Evolutionary conservation across 1,284 basidiomycete genomes (phyloP), one percentile per base, ranked within the genome.

Genomic region (Cerioporus squamosus): DNA sequence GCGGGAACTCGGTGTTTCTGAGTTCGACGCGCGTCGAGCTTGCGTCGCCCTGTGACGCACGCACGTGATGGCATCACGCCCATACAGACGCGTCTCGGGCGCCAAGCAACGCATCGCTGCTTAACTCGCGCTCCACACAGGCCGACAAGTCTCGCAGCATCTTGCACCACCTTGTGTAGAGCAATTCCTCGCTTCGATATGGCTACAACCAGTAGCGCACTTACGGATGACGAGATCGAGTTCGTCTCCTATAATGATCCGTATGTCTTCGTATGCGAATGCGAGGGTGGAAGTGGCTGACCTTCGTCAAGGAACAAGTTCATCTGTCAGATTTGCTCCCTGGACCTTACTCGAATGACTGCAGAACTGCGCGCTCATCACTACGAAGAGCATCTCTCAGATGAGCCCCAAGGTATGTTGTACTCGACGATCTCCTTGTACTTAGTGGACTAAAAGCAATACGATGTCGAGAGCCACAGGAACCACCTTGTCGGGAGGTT

Each of bases 11-110:
- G 23, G 26, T 23, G 54, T 29, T 18, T 15, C 15, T 45, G 36
- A 31, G 24, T 2, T 53, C 40, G 74, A 86, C 85, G 82, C 86
- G 86, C 85, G 86, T 85, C 79, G 75, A 71, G 68, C 66, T 71
- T 70, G 67, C 68, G 68, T 68, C 66, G 62, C 65, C 69, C 51
- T 64, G 43, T 57, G 53, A 54, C 50, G 53, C 44, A n/a, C 5
- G 43, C 62, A 62, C 63, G 61, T 61, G 59, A 59, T 36, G 4
- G 24, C 14, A 48, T 56, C 58, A 60, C 60, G 57, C 47, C 31
- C 51, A 45, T 51, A 53, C 36, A 29, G 53, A 61, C 61, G 62
- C 62, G 60, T 47, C 57, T 46, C 38, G 51, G 51, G 57, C 57
- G 63, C 46, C 29, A 57, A 5, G 20, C n/a, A 22, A 18, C n/a